phyloP scores from a whole-genome alignment of 306 rosid genomes.

The Quercus bicolor region DNA sequence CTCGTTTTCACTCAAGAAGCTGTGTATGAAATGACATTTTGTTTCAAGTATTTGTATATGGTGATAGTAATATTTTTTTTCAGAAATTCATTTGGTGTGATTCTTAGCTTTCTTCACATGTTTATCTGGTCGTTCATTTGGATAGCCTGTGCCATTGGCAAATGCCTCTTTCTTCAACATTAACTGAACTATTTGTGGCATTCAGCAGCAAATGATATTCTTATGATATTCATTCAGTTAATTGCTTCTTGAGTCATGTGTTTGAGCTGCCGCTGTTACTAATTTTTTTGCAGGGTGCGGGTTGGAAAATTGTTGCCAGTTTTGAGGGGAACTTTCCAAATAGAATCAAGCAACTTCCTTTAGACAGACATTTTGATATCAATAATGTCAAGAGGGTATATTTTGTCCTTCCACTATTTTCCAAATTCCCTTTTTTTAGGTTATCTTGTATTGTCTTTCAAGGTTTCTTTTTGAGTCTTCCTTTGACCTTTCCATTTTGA shows the following conservation, averaged over 20 bases:
- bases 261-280: neutral
- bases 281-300: constrained; percentile 72
- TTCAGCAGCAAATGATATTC: neutral
- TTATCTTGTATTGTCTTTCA: neutral
- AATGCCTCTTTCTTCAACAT: neutral
- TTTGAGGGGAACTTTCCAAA: constrained; percentile 95
- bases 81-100: too few relatives aligned
- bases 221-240: neutral
- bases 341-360: constrained; percentile 90
- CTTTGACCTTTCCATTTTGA: constrained; percentile 5
- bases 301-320: constrained; percentile 98
- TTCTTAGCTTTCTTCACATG: neutral
- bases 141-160: constrained; percentile 1
- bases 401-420: constrained; percentile 5
- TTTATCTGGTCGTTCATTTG: neutral
- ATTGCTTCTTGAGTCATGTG: neutral
- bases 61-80: neutral
- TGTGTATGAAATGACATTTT: neutral
- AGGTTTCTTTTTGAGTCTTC: neutral
- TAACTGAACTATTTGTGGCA: constrained; percentile 5
- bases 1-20: neutral
- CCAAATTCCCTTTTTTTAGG: neutral
- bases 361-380: constrained; percentile 95
- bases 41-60: neutral
- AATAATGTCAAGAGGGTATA: constrained; percentile 94